phyloP scores from a whole-genome alignment of 148 eudicot species.

The Amaranthus cruentus region DNA sequence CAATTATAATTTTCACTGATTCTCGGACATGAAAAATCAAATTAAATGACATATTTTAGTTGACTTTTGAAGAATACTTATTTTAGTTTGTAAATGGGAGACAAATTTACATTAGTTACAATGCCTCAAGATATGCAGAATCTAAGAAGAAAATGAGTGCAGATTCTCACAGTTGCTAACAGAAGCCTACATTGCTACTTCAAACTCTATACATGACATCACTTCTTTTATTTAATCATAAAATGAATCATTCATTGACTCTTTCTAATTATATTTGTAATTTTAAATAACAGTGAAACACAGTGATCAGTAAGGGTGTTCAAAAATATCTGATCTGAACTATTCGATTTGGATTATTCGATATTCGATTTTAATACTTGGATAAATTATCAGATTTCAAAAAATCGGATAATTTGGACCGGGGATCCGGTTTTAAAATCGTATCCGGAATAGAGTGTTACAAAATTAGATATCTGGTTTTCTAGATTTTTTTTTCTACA shows the following conservation, averaged over 20 bases:
- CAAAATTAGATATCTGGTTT: too few relatives aligned
- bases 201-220: neutral
- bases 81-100: constrained; percentile 1
- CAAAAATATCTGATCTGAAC: too few relatives aligned
- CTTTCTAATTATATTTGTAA: too few relatives aligned
- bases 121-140: constrained; percentile 8
- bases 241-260: neutral
- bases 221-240: neutral
- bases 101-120: neutral
- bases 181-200: neutral
- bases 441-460: too few relatives aligned
- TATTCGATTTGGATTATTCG: too few relatives aligned
- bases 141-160: constrained; percentile 10
- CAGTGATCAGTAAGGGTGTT: too few relatives aligned
- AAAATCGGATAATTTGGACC: too few relatives aligned
- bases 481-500: too few relatives aligned
- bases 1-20: neutral
- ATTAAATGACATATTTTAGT: neutral
- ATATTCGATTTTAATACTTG: too few relatives aligned
- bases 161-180: neutral
- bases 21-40: neutral
- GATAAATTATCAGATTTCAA: too few relatives aligned
- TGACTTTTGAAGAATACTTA: neutral
- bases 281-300: too few relatives aligned
- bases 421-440: too few relatives aligned